Percentiles rank a stretch among this genome's conserved stretches.
phyloP scores from a whole-genome alignment of 2,329 filamentous ascomycete genomes.

The Plenodomus biglobosus region DNA sequence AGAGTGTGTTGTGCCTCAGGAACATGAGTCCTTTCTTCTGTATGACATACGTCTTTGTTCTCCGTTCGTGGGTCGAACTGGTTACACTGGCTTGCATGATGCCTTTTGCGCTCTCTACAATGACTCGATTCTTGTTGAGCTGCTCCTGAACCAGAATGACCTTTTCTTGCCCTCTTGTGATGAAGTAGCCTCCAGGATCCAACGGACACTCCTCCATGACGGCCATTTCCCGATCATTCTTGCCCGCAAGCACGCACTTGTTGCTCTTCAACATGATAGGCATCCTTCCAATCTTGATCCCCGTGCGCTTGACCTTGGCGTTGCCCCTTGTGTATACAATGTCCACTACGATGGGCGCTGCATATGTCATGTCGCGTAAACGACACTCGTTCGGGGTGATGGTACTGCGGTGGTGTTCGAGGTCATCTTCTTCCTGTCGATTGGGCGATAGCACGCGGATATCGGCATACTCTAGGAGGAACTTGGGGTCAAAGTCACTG shows the following conservation, averaged over 20 bases:
- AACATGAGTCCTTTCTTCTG: slow-evolving; percentile 91
- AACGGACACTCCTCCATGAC: slow-evolving; percentile 92
- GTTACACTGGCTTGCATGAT: slow-evolving; percentile 92
- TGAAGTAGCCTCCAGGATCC: slow-evolving; percentile 96
- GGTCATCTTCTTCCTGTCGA: slow-evolving; percentile 73
- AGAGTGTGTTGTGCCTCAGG: slow-evolving; percentile 88
- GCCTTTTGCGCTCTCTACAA: slow-evolving; percentile 94
- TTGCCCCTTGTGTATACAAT: slow-evolving; percentile 86
- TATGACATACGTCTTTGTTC: slow-evolving; percentile 95
- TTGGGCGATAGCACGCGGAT: slow-evolving; percentile 84
- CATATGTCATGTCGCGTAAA: slow-evolving; percentile 95
- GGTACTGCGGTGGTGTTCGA: slow-evolving; percentile 50
- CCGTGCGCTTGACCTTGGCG: slow-evolving; percentile 70
- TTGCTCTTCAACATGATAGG: slow-evolving; percentile 97
- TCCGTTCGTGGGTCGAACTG: slow-evolving; percentile 91
- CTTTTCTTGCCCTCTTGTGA: slow-evolving; percentile 96
- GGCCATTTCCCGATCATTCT: slow-evolving; percentile 86
- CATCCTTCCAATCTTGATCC: slow-evolving; percentile 81
- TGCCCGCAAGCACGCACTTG: slow-evolving; percentile 82
- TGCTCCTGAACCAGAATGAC: slow-evolving; percentile 98
- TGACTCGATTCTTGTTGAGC: slow-evolving; percentile 97
- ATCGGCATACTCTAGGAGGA: slow-evolving; percentile 88
- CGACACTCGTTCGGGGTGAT: slow-evolving; percentile 96
- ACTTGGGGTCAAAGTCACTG: slow-evolving; percentile 89
- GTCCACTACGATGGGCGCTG: slow-evolving; percentile 89